These are phyloP conservation scores for Seiridium cupressi DNA, from an alignment of 2,329 filamentous ascomycete genomes.

Conservation along the genomic window DNA sequence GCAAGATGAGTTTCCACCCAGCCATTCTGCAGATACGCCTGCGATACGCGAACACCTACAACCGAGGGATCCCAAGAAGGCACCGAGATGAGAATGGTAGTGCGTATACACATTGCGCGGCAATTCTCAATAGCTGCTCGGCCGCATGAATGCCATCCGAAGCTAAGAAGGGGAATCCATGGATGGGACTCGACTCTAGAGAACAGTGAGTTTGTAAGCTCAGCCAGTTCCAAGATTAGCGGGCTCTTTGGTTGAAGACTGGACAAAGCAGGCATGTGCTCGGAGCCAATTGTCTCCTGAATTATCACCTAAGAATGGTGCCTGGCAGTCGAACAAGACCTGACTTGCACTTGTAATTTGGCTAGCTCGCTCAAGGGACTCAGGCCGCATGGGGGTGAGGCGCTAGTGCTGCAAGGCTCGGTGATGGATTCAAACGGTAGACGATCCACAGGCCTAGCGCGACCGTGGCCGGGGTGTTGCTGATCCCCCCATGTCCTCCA, in stretches of 20 bases:
- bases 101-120: background rate
- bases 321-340: background rate
- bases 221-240: background rate
- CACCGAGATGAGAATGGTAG: background rate
- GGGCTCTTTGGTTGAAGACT: background rate
- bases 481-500: background rate
- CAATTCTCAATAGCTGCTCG: background rate
- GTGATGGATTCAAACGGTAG: conserved; percentile 1
- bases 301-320: background rate
- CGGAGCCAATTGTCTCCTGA: background rate
- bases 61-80: no score
- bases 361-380: background rate
- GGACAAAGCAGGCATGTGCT: background rate
- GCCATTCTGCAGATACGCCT: no score
- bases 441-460: background rate
- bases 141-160: background rate
- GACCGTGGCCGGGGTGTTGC: background rate
- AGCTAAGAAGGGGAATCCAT: background rate
- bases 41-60: no score
- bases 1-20: no score
- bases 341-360: background rate
- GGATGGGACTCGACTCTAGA: background rate
- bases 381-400: background rate
- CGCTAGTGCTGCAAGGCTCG: background rate
- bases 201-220: background rate